phyloP scores from a whole-genome alignment of 2,329 filamentous ascomycete species.

The Ceratocystiopsis minuta region DNA sequence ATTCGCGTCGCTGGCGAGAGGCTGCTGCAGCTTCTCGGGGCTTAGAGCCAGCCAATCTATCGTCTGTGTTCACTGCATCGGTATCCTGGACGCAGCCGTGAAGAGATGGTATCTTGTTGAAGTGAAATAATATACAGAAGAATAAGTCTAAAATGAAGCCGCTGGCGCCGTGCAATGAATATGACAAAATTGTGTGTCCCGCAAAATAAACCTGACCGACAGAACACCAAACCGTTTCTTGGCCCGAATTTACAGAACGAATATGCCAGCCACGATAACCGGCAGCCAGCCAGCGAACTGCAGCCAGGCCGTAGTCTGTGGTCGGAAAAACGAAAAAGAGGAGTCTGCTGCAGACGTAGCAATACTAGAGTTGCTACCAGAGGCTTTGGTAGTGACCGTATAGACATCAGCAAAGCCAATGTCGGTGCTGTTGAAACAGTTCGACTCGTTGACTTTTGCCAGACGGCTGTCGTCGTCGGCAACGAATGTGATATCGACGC shows the following conservation, averaged over 20 bases:
- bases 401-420: slow-evolving; percentile 66
- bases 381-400: slow-evolving; percentile 36
- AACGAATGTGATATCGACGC: slow-evolving; percentile 85
- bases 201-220: too few species aligned
- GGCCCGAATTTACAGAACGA: slow-evolving; percentile 9
- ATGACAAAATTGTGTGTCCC: too few species aligned
- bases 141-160: too few species aligned
- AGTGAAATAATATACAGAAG: too few species aligned
- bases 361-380: slow-evolving; percentile 10
- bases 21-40: slow-evolving; percentile 2
- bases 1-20: slow-evolving; percentile 17
- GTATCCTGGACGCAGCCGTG: neutral
- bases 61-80: neutral
- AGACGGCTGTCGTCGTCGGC: slow-evolving; percentile 53
- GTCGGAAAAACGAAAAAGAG: slow-evolving; percentile 12
- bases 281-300: slow-evolving; percentile 23
- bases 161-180: too few species aligned
- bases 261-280: slow-evolving; percentile 20
- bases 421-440: slow-evolving; percentile 76
- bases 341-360: slow-evolving; percentile 15
- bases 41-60: neutral
- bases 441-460: slow-evolving; percentile 53
- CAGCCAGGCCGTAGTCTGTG: slow-evolving; percentile 11
- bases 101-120: too few species aligned
- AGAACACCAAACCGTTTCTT: too few species aligned